Evolutionary conservation across 306 rosid genomes (phyloP).

Genomic region (Mimosa pudica): DNA sequence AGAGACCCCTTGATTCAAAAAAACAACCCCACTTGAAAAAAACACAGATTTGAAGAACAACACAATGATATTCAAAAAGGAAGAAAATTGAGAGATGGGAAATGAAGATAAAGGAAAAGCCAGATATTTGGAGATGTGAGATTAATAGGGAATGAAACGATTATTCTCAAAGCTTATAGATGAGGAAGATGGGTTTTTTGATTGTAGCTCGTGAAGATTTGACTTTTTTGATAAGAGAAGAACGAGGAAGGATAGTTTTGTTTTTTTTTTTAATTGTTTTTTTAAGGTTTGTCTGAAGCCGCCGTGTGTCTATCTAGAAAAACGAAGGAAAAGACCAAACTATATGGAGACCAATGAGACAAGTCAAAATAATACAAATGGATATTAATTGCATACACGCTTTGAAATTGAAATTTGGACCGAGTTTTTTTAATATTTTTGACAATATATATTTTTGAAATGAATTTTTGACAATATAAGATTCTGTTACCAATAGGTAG

Average conservation of each 20-base stretch:
- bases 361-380: constrained; percentile 19
- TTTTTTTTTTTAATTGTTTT: no score
- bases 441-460: no score
- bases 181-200: not conserved
- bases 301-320: constrained; percentile 36
- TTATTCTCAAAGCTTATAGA: not conserved
- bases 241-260: constrained; percentile 7
- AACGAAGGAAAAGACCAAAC: not conserved
- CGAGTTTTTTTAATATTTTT: not conserved
- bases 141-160: not conserved
- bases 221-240: constrained; percentile 36
- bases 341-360: not conserved
- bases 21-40: not conserved
- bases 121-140: not conserved
- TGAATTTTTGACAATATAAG: no score
- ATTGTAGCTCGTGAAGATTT: constrained; percentile 17
- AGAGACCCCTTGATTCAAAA: constrained; percentile 7
- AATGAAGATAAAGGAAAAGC: constrained; percentile 11
- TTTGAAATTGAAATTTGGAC: not conserved
- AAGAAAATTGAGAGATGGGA: not conserved
- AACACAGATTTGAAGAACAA: constrained; percentile 5
- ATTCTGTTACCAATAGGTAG: no score
- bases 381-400: not conserved
- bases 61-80: not conserved
- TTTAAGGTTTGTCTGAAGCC: not conserved